phyloP scores from a whole-genome alignment of 495 filamentous ascomycete species.

The Hapsidospora chrysogenum region DNA sequence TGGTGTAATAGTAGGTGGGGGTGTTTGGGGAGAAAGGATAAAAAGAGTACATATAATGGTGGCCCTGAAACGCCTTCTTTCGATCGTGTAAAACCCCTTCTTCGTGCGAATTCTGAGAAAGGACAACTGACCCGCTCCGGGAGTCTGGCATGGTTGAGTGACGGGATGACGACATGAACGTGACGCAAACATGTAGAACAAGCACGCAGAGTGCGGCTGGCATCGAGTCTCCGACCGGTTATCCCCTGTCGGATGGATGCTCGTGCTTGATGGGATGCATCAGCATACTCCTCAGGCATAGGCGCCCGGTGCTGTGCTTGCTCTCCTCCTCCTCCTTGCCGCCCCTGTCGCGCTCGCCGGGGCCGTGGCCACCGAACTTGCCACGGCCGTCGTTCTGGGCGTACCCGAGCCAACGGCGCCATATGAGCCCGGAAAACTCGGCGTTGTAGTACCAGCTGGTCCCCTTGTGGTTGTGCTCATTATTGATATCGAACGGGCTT shows the following conservation, averaged over 20 bases:
- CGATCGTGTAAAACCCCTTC: too few relatives aligned
- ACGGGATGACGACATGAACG: too few relatives aligned
- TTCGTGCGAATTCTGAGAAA: too few relatives aligned
- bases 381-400: constrained; percentile 44
- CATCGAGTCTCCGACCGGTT: too few relatives aligned
- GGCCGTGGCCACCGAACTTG: constrained; percentile 54
- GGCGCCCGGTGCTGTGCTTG: constrained; percentile 41
- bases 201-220: too few relatives aligned
- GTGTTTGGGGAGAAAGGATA: too few relatives aligned
- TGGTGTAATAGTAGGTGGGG: too few relatives aligned
- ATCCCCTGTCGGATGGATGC: constrained; percentile 16
- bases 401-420: constrained; percentile 77
- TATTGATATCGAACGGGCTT: constrained; percentile 57
- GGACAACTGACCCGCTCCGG: too few relatives aligned
- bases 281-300: constrained; percentile 83
- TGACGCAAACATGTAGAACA: too few relatives aligned
- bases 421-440: constrained; percentile 66
- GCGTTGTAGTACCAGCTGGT: constrained; percentile 93
- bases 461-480: constrained; percentile 80
- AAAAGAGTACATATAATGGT: too few relatives aligned
- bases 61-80: too few relatives aligned
- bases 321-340: constrained; percentile 52
- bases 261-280: constrained; percentile 80
- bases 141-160: too few relatives aligned
- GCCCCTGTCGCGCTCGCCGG: constrained; percentile 31